Evolutionary conservation across 2,329 filamentous ascomycete species (phyloP), one percentile per base, ranked within the genome.

Genomic region (Xylaria digitata): DNA sequence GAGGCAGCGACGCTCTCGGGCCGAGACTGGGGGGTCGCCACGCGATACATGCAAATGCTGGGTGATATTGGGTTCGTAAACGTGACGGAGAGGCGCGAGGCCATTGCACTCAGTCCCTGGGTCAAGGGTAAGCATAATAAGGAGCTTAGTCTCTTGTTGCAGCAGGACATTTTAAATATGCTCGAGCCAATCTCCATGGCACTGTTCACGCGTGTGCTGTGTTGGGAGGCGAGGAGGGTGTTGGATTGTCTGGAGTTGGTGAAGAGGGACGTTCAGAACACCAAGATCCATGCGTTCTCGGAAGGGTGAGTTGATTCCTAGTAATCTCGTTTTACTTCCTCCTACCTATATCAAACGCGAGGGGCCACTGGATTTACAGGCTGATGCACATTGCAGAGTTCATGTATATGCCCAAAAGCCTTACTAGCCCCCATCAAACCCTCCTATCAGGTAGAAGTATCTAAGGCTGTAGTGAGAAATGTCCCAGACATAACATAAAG

Each of bases 171-270:
- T 57, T 32, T 70, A 1, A 60, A 57, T 40, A 71, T 69, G 53
- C 66, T 75, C 34, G 73, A 75, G 58, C 67, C 71, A 56, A 64
- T 75, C 43, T 70, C 63, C 53, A 73, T 75, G 67, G 72, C 72
- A 21, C 71, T 75, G 19, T 74, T 75, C 52, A 74, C 72, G 43
- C 63, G 73, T 21, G 71, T 75, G 13, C 61, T 75, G 3, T 71
- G 71, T 7, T 73, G 70, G 73, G 68, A 71, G 21, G 55, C 60
- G 5, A n/a, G 56, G 32, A 57, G 63, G 19, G 65, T 70, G 7
- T 52, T 59, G 7, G 62, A 70, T n/a, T 69, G 69, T 30, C 52
- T 75, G 3, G 72, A 71, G 53, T 30, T 63, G 19, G 73, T 73
- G 6, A 73, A 70, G 64, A 40, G 42, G 43, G 73, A 74, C 53